Percentiles rank a stretch among this genome's conserved stretches.
Conservation (phyloP, 164 flowering plant genomes). For the Euptelea pleiosperma region DNA sequence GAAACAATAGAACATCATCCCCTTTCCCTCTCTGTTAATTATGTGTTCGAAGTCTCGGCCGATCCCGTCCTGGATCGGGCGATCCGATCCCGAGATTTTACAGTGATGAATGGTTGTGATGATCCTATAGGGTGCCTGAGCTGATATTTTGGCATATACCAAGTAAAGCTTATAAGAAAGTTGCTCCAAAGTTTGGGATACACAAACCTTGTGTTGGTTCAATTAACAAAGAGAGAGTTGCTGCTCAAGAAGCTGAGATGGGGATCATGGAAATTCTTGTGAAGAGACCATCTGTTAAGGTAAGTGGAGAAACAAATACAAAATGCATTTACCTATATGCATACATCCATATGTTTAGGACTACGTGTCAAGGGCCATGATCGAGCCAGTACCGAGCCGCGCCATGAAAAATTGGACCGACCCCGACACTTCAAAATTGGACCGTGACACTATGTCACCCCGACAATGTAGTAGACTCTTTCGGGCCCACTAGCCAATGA, state of each 20-base stretch:
- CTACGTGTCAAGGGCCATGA: not conserved
- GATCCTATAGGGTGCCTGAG: slow-evolving; percentile 64
- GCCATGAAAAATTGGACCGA: too few species aligned
- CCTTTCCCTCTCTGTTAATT: too few species aligned
- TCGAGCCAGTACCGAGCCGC: too few species aligned
- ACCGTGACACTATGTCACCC: too few species aligned
- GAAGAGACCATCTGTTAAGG: slow-evolving; percentile 71
- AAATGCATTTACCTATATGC: not conserved
- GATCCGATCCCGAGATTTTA: too few species aligned
- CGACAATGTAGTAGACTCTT: too few species aligned
- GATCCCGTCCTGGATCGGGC: too few species aligned
- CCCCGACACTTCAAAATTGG: too few species aligned
- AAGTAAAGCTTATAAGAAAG: slow-evolving; percentile 57
- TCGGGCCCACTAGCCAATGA: too few species aligned
- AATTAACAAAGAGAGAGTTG: slow-evolving; percentile 70
- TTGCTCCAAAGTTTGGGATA: slow-evolving; percentile 49
- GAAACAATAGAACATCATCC: too few species aligned
- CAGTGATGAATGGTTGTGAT: too few species aligned
- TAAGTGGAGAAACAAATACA: slow-evolving; percentile 11
- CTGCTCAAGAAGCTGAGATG: slow-evolving; percentile 68
- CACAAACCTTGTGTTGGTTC: slow-evolving; percentile 75
- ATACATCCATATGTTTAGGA: not conserved
- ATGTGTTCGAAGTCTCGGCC: too few species aligned
- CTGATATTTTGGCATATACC: slow-evolving; percentile 93
- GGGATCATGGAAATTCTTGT: slow-evolving; percentile 74